Conservation (phyloP, 768 basidiomycete species). For the Holtermannia corniformis region DNA sequence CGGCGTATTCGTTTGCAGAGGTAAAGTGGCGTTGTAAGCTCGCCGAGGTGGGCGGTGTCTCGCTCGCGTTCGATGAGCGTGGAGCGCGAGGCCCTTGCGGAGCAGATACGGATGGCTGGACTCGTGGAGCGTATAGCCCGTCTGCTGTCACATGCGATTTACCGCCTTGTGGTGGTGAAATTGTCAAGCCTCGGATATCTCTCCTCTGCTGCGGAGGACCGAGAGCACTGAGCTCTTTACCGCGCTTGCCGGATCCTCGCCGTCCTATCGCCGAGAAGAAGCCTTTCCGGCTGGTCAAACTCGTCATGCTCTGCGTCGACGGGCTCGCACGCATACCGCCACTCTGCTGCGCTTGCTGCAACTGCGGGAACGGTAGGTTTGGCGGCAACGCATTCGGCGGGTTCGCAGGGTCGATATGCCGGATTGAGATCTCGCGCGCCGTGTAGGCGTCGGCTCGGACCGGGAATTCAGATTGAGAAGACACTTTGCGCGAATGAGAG, state of each 20-base stretch:
- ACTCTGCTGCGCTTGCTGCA: slow-evolving; percentile 17
- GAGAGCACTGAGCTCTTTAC: slow-evolving; percentile 2
- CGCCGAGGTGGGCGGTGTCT: neutral
- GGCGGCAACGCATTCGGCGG: slow-evolving; percentile 26
- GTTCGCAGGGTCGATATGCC: slow-evolving; percentile 28
- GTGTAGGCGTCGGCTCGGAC: slow-evolving; percentile 33
- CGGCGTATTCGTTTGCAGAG: neutral
- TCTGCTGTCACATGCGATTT: neutral
- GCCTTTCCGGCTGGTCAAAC: slow-evolving; percentile 18
- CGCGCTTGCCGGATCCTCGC: slow-evolving; percentile 18
- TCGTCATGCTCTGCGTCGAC: slow-evolving; percentile 26
- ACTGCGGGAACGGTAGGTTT: slow-evolving; percentile 33
- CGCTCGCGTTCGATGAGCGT: neutral
- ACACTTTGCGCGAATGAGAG: slow-evolving; percentile 21
- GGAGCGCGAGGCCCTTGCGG: neutral
- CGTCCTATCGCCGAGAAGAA: slow-evolving; percentile 25
- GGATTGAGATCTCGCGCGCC: slow-evolving; percentile 31
- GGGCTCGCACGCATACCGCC: slow-evolving; percentile 22
- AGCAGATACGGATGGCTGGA: neutral
- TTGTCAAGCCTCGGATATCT: slow-evolving; percentile 28
- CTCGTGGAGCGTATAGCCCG: neutral
- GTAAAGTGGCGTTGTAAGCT: neutral
- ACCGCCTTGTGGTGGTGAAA: slow-evolving; percentile 1
- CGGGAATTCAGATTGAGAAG: slow-evolving; percentile 29
- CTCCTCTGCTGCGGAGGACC: slow-evolving; percentile 18